Base-by-base conservation (phyloP, 2,329 filamentous ascomycete species). In the Paraphoma sp. region DNA sequence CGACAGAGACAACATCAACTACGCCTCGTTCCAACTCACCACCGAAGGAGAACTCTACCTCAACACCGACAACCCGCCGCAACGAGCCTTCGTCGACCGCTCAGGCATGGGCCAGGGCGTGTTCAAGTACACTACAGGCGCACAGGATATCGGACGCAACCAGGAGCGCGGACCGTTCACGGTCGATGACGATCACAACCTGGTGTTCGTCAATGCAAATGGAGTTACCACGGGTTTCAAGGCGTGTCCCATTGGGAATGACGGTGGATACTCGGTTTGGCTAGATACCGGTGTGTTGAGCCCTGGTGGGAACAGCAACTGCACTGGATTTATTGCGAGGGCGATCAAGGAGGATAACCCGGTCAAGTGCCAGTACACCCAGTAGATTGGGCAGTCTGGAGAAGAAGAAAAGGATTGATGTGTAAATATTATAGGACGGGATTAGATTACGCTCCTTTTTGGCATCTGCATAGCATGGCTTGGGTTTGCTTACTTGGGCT, bases 51-150 rank as follows among this genome's bases (percentile, higher is more conserved):
- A 76, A 40, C 78, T 63, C 11, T 81, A 72, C 67, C 80, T 87
- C 28, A 86, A 80, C 71, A 78, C 77, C 41, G 57, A 69, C 31
- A 71, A 72, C 16, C 75, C 70, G 14, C 72, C 74, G 3, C 84
- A 87, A 74, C 73, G 81, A 66, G 56, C 83, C 51, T 86, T 69
- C 57, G 81, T 81, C 42, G 84, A 87, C 69, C 80, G 81, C 45
- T 84, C 81, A 45, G 85, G 84, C 66, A 86, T 86, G 84, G 85
- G 83, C 81, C 81, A 67, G 57, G 86, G 86, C 48, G 73, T 77
- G 18, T 65, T 87, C 42, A 79, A 81, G 42, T 88, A 85, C 76
- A 79, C 80, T 33, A 83, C 80, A 4, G 81, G 81, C 42, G 79
- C 64, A 40, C 64, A 80, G 62, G 53, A 64, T 6, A 54, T 74